Evolutionary conservation across 2,329 filamentous ascomycete species (phyloP).

Genomic region (Hirsutella minnesotensis): DNA sequence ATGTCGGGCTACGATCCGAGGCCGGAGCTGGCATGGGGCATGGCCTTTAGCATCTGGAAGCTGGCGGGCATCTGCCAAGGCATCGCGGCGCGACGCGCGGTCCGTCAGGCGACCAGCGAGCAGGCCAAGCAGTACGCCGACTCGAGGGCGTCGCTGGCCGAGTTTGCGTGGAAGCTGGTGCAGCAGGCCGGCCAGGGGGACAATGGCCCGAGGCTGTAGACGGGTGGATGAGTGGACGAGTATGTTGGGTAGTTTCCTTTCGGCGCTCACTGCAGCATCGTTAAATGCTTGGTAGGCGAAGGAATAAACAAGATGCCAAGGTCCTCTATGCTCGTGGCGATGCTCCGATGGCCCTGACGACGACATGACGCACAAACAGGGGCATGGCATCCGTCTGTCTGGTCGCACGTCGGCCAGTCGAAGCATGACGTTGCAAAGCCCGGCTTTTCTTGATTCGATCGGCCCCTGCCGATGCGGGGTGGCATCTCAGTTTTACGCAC

Average conservation of each 20-base stretch:
- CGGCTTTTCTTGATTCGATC: too few species aligned
- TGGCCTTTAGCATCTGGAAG: constrained; percentile 51
- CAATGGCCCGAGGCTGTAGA: constrained; percentile 15
- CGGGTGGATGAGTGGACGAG: background rate
- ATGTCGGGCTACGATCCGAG: constrained; percentile 59
- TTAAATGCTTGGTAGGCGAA: too few species aligned
- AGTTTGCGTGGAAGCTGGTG: constrained; percentile 68
- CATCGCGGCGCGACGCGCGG: constrained; percentile 78
- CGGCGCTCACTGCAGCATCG: too few species aligned
- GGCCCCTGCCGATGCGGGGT: too few species aligned
- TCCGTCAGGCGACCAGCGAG: constrained; percentile 79
- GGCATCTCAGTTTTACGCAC: too few species aligned
- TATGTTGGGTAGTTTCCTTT: too few species aligned
- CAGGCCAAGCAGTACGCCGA: constrained; percentile 62
- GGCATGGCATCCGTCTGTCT: background rate
- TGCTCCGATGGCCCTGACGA: background rate
- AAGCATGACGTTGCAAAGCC: too few species aligned
- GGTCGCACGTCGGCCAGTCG: too few species aligned
- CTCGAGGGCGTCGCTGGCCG: constrained; percentile 59
- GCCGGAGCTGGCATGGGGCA: constrained; percentile 46
- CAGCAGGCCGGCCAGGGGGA: constrained; percentile 25
- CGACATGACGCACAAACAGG: background rate
- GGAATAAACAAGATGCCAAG: too few species aligned
- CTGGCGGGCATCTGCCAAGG: constrained; percentile 63
- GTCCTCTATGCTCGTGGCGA: background rate